Percentiles rank a stretch among this genome's conserved stretches.
Evolutionary conservation across 78 protist genomes (phyloP).

Genomic region (Dictyostelium capitatum): DNA sequence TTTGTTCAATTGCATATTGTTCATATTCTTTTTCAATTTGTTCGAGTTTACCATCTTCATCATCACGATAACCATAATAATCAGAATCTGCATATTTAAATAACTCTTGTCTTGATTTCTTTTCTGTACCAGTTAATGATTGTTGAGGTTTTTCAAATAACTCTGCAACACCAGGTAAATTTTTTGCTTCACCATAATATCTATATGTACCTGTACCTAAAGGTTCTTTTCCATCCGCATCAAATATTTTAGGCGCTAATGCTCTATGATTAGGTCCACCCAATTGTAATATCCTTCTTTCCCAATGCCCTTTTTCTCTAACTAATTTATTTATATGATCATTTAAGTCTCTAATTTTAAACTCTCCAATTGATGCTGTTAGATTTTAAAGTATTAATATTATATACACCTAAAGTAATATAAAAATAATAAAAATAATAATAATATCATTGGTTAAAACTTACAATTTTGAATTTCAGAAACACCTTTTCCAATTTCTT

Average conservation of each 20-base stretch:
- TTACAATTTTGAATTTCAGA: slow-evolving; percentile 93
- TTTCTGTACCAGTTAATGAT: neutral
- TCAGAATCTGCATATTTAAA: slow-evolving; percentile 89
- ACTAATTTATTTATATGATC: slow-evolving; percentile 96
- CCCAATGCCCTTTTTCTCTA: slow-evolving; percentile 96
- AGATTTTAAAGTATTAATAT: neutral
- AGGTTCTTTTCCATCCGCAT: slow-evolving; percentile 75
- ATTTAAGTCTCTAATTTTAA: slow-evolving; percentile 95
- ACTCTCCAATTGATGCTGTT: slow-evolving; percentile 92
- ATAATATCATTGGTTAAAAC: neutral
- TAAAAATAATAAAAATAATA: neutral
- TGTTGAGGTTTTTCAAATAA: slow-evolving; percentile 84
- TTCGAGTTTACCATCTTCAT: slow-evolving; percentile 92
- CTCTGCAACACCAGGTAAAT: slow-evolving; percentile 97
- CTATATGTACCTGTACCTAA: slow-evolving; percentile 66
- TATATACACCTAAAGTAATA: no score
- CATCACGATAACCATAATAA: slow-evolving; percentile 95
- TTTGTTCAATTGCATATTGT: slow-evolving; percentile 9
- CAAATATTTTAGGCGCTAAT: slow-evolving; percentile 39
- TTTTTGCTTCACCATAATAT: slow-evolving; percentile 98
- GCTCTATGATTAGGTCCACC: slow-evolving; percentile 92
- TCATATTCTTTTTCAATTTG: slow-evolving; percentile 51
- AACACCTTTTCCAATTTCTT: slow-evolving; percentile 90
- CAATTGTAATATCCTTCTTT: slow-evolving; percentile 92
- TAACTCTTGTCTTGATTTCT: slow-evolving; percentile 76